These are phyloP conservation scores for Nicotiana noctiflora DNA, from an alignment of 257 asterid genomes.

Conservation along the genomic window DNA sequence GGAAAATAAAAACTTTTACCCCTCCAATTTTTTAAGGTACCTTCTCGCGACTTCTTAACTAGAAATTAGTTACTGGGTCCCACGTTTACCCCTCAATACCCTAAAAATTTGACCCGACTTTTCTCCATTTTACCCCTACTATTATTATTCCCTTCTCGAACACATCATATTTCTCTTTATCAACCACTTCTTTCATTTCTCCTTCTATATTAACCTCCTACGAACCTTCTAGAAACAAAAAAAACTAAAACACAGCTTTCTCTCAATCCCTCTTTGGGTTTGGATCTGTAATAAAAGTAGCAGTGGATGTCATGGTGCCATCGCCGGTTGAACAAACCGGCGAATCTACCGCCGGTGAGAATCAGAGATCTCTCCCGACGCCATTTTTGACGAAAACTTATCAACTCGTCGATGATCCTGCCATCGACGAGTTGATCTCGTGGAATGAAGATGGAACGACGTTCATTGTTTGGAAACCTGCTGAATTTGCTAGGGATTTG, in stretches of 20 bases:
- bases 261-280: not conserved
- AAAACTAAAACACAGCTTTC: not conserved
- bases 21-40: not conserved
- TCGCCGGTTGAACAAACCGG: slow-evolving; percentile 31
- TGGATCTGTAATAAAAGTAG: slow-evolving; percentile 3
- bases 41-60: slow-evolving; percentile 22
- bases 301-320: slow-evolving; percentile 12
- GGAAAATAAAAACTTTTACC: not conserved
- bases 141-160: too few relatives aligned
- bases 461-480: slow-evolving; percentile 83
- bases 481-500: slow-evolving; percentile 81
- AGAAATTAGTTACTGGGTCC: slow-evolving; percentile 5
- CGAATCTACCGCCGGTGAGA: slow-evolving; percentile 33
- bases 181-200: not conserved
- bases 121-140: not conserved
- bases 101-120: not conserved
- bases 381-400: slow-evolving; percentile 81
- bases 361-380: slow-evolving; percentile 64
- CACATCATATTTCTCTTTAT: not conserved
- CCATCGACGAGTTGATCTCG: slow-evolving; percentile 60
- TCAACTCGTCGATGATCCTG: slow-evolving; percentile 70
- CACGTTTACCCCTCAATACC: not conserved
- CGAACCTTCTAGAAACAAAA: slow-evolving; percentile 28
- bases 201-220: not conserved
- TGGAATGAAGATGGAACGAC: slow-evolving; percentile 87